Evolutionary conservation across 2,329 filamentous ascomycete species (phyloP).

Genomic region (Xylariaceae sp.): DNA sequence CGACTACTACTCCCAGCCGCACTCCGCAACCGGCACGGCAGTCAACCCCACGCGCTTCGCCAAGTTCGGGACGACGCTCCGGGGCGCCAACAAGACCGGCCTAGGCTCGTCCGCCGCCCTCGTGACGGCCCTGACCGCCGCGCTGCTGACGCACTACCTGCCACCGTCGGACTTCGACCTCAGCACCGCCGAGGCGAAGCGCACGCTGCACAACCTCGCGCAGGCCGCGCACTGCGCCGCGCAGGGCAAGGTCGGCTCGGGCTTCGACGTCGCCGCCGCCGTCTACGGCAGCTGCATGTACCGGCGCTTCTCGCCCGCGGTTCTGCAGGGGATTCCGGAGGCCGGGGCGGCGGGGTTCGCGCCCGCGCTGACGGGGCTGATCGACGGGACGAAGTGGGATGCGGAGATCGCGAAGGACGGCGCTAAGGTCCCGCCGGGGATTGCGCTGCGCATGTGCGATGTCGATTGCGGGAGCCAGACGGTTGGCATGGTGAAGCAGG

Average conservation of each 20-base stretch:
- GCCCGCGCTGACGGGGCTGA: slow-evolving; percentile 57
- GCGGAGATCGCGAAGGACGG: slow-evolving; percentile 66
- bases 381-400: slow-evolving; percentile 71
- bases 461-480: slow-evolving; percentile 93
- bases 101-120: slow-evolving; percentile 92
- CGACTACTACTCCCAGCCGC: slow-evolving; percentile 85
- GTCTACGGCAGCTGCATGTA: slow-evolving; percentile 91
- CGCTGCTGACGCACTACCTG: slow-evolving; percentile 73
- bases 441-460: slow-evolving; percentile 87
- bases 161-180: slow-evolving; percentile 55
- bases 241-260: slow-evolving; percentile 92
- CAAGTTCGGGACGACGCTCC: slow-evolving; percentile 70
- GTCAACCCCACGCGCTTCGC: slow-evolving; percentile 57
- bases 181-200: slow-evolving; percentile 47
- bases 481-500: slow-evolving; percentile 90
- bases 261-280: slow-evolving; percentile 91
- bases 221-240: slow-evolving; percentile 93
- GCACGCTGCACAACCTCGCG: slow-evolving; percentile 81
- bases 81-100: slow-evolving; percentile 87
- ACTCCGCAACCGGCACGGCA: slow-evolving; percentile 30
- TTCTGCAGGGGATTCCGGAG: slow-evolving; percentile 65
- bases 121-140: slow-evolving; percentile 79
- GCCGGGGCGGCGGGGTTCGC: slow-evolving; percentile 65
- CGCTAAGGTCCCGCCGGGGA: slow-evolving; percentile 65
- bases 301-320: slow-evolving; percentile 79